These are phyloP conservation scores for Meyerozyma smithsonii DNA, from an alignment of 1,139 yeast species.

Conservation along the genomic window DNA sequence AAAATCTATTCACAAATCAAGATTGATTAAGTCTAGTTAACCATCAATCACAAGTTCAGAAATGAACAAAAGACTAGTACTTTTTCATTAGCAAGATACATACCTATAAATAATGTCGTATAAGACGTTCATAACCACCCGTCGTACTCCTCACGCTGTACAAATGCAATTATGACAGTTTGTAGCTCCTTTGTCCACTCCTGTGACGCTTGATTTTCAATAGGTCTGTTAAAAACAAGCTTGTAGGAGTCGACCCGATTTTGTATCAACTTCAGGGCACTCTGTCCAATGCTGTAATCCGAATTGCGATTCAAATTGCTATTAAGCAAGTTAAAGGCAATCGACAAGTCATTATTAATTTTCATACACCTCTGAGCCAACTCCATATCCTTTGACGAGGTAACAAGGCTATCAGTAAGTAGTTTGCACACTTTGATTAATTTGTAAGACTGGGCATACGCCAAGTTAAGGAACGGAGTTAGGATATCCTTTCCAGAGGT, in stretches of 20 bases:
- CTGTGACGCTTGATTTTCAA: conserved; percentile 10
- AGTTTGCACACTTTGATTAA: conserved; percentile 33
- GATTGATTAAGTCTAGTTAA: conserved; percentile 48
- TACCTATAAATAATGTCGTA: conserved; percentile 1
- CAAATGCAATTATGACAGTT: conserved; percentile 23
- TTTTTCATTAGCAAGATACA: neutral
- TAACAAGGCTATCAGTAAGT: conserved; percentile 28
- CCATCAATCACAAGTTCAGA: too few relatives aligned
- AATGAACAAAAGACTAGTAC: neutral
- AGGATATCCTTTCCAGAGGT: conserved; percentile 12
- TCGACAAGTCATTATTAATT: conserved; percentile 36
- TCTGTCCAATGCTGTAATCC: conserved; percentile 18
- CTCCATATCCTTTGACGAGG: conserved; percentile 20
- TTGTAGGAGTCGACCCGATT: conserved; percentile 23
- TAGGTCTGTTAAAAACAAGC: conserved; percentile 21
- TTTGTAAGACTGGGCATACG: conserved; percentile 31
- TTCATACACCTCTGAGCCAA: conserved; percentile 26
- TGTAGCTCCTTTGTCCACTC: conserved; percentile 29
- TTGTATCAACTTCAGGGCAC: conserved; percentile 20
- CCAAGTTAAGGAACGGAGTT: conserved; percentile 33
- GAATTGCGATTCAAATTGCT: conserved; percentile 18
- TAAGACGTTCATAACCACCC: conserved; percentile 29
- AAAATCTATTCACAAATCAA: conserved; percentile 81
- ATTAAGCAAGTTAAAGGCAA: conserved; percentile 30
- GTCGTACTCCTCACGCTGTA: conserved; percentile 29